These are phyloP conservation scores for Karstenula rhodostoma DNA, from an alignment of 2,329 filamentous ascomycete species.

Conservation along the genomic window DNA sequence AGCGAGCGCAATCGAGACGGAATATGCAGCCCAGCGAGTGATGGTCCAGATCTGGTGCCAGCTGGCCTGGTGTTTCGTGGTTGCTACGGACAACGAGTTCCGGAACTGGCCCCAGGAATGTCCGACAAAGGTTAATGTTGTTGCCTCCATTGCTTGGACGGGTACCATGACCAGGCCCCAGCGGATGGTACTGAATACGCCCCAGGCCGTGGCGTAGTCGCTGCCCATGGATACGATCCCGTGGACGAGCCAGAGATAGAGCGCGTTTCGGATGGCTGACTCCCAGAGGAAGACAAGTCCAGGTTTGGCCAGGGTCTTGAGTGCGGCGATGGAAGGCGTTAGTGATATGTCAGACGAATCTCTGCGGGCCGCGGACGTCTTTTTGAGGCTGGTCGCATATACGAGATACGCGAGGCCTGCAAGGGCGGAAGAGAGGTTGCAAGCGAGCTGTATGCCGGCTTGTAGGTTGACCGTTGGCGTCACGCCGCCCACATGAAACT, in stretches of 20 bases:
- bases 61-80: constrained; percentile 28
- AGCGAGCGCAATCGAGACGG: constrained; percentile 61
- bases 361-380: constrained; percentile 19
- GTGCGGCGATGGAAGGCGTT: constrained; percentile 48
- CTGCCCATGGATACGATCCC: constrained; percentile 69
- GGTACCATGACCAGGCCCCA: constrained; percentile 81
- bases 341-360: constrained; percentile 18
- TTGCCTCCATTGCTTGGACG: constrained; percentile 71
- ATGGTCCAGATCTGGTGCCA: constrained; percentile 52
- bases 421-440: constrained; percentile 46
- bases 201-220: constrained; percentile 76
- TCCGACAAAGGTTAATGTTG: constrained; percentile 70
- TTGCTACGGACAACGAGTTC: constrained; percentile 29
- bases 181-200: constrained; percentile 75
- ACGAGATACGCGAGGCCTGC: constrained; percentile 69
- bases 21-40: constrained; percentile 61
- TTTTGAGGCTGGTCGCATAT: constrained; percentile 48
- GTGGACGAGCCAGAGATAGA: constrained; percentile 75
- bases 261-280: constrained; percentile 71
- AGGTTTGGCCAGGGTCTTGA: constrained; percentile 64
- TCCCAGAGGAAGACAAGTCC: constrained; percentile 69
- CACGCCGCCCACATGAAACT: constrained; percentile 65
- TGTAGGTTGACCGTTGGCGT: constrained; percentile 70
- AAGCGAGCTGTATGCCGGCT: constrained; percentile 68
- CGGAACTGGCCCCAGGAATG: constrained; percentile 69